A percentile compares a stretch with the other conserved stretches of the same genome.
Evolutionary conservation across 1,284 basidiomycete species (phyloP).

Genomic region (Ganoderma sinense): DNA sequence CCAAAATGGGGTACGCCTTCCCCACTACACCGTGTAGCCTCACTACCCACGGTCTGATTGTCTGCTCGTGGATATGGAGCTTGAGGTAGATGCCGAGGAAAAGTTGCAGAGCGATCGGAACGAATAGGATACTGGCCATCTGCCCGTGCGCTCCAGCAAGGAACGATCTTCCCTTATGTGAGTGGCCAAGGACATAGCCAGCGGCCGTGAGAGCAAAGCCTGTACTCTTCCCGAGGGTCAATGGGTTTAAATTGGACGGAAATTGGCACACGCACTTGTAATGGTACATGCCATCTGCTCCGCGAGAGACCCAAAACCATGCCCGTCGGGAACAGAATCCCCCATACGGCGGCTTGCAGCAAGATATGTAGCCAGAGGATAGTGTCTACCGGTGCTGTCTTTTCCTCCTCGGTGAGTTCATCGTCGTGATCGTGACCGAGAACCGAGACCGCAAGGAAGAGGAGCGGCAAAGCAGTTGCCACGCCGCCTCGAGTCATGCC

Average conservation of each 20-base stretch:
- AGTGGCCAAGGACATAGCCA: conserved; percentile 82
- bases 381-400: conserved; percentile 74
- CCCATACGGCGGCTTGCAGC: conserved; percentile 82
- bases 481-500: conserved; percentile 20
- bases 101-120: conserved; percentile 75
- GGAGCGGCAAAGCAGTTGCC: conserved; percentile 20
- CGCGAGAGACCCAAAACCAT: conserved; percentile 87
- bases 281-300: conserved; percentile 86
- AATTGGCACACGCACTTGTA: conserved; percentile 60
- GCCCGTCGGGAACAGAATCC: conserved; percentile 83
- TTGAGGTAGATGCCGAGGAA: conserved; percentile 90
- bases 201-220: conserved; percentile 75
- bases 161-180: conserved; percentile 82
- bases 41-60: conserved; percentile 79
- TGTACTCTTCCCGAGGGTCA: conserved; percentile 52
- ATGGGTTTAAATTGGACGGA: not conserved
- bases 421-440: conserved; percentile 69
- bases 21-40: conserved; percentile 83
- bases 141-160: conserved; percentile 73
- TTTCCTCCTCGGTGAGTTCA: conserved; percentile 67
- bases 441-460: conserved; percentile 24
- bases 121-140: conserved; percentile 74
- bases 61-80: conserved; percentile 87
- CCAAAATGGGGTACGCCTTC: conserved; percentile 86
- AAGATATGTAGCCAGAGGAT: conserved; percentile 85